A percentile compares a stretch with the other conserved stretches of the same genome.
phyloP scores from a whole-genome alignment of 163 green algal genomes.

The Chlamydomonas reinhardtii region DNA sequence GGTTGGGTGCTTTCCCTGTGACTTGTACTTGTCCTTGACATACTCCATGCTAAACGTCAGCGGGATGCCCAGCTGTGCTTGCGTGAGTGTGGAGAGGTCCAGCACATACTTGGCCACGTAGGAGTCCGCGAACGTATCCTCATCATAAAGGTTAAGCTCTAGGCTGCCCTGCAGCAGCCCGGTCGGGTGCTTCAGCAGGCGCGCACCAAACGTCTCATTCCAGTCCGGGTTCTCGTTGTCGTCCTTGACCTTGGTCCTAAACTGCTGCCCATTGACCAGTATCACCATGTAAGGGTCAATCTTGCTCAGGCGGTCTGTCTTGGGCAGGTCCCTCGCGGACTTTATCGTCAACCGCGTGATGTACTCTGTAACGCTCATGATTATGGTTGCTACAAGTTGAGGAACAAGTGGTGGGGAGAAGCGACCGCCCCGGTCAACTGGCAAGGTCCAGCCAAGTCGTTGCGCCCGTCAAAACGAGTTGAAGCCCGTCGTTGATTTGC shows the following conservation, averaged over 20 bases:
- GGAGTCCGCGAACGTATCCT: slow-evolving; percentile 43
- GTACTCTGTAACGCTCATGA: slow-evolving; percentile 39
- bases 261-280: slow-evolving; percentile 28
- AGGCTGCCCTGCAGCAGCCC: slow-evolving; percentile 3
- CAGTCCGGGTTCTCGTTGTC: slow-evolving; percentile 41
- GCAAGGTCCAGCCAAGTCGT: too few species aligned
- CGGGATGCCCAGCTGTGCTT: slow-evolving; percentile 3
- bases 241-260: slow-evolving; percentile 43
- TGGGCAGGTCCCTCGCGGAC: slow-evolving; percentile 19
- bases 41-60: slow-evolving; percentile 38
- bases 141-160: slow-evolving; percentile 37
- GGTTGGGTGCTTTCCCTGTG: slow-evolving; percentile 18
- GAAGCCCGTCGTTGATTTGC: neutral
- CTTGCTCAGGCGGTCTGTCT: slow-evolving; percentile 30
- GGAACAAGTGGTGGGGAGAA: too few species aligned
- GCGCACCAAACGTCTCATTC: slow-evolving; percentile 34
- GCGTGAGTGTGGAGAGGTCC: slow-evolving; percentile 24
- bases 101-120: slow-evolving; percentile 6
- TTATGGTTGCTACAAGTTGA: neutral
- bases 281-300: slow-evolving; percentile 52
- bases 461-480: neutral
- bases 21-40: slow-evolving; percentile 52
- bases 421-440: too few species aligned
- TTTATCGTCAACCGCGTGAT: slow-evolving; percentile 26
- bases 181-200: neutral